Conservation (phyloP, 371 early-diverging fungal genomes). For the Lichtheimia corymbifera region DNA sequence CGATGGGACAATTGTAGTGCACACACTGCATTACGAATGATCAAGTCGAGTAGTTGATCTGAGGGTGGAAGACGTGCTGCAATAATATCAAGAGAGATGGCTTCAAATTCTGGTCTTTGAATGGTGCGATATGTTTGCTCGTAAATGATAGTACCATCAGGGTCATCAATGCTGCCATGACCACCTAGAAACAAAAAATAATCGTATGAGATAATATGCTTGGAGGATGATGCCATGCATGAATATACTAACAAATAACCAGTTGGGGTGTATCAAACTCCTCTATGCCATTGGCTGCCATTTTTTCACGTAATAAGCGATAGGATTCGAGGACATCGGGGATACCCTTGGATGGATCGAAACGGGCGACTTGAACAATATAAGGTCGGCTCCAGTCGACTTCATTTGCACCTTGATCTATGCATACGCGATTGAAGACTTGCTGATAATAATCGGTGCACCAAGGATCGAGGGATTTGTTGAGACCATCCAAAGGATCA, state of each 20-base stretch:
- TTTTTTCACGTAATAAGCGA: slow-evolving; percentile 58
- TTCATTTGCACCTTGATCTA: slow-evolving; percentile 67
- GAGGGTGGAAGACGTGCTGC: slow-evolving; percentile 71
- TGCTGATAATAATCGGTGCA: slow-evolving; percentile 69
- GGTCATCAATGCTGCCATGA: slow-evolving; percentile 88
- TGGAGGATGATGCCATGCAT: background rate
- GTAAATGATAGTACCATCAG: slow-evolving; percentile 75
- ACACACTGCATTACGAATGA: slow-evolving; percentile 68
- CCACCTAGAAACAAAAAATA: slow-evolving; percentile 34
- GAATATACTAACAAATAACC: slow-evolving; percentile 56
- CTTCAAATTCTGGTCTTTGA: slow-evolving; percentile 42
- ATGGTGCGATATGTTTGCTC: slow-evolving; percentile 58
- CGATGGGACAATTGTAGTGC: slow-evolving; percentile 80
- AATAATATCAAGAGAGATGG: slow-evolving; percentile 60
- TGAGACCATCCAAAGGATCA: slow-evolving; percentile 77
- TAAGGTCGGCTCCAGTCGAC: slow-evolving; percentile 70
- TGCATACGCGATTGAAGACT: slow-evolving; percentile 74
- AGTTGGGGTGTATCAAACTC: slow-evolving; percentile 59
- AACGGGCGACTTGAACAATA: slow-evolving; percentile 82
- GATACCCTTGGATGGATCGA: slow-evolving; percentile 91
- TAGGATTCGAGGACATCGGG: slow-evolving; percentile 83
- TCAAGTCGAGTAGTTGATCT: slow-evolving; percentile 79
- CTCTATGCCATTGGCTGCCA: slow-evolving; percentile 39
- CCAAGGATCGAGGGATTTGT: slow-evolving; percentile 57
- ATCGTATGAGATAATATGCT: background rate